Evolutionary conservation across 176 grass and related monocot species (phyloP), one percentile per base, ranked within the genome.

Genomic region (Musa schizocarpa): DNA sequence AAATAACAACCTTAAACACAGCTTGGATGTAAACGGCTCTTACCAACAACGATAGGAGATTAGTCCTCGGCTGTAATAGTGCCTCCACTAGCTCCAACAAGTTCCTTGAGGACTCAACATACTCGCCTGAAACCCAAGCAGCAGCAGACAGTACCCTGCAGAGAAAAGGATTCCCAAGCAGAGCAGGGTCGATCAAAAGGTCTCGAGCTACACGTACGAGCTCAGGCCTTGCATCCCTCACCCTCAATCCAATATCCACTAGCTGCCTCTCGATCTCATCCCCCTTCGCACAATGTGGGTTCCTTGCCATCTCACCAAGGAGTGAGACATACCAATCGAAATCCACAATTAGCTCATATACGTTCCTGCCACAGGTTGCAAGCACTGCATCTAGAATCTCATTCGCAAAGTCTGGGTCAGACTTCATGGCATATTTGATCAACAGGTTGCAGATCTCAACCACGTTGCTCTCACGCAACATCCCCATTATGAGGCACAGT

Each of bases 321-420:
- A 98, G 85, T 0, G 82, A 90, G 22, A 87, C 80, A 68, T 98
- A 98, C 90, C 95, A 91, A 78, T 93, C 95, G 19, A 98, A 98
- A 81, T 98, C 95, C 23, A 74, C 52, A 16, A 98, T 84, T 57
- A 98, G 79, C 62, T 93, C 95, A 80, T 98, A 98, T 2, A 91
- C 70, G 8, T 94, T 83, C 34, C 57, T 85, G 57, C 87, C 77
- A 70, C 95, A 98, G 57, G 80, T 79, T 54, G 71, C 65, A 7
- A 98, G 84, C 79, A 98, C 75, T 50, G 90, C 70, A 1, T 82
- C 86, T n/a, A 98, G 78, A 79, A 93, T 91, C 25, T 93, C 86
- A 63, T 91, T 94, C 43, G 88, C 77, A 49, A 93, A 98, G 49
- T 91, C 84, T 2, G 88, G 88, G 65, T 98, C 86, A 13, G 88